Evolutionary conservation across 352 stramenopile genomes (phyloP), one percentile per base, ranked within the genome.

Genomic region (Thalassiosira gravida): DNA sequence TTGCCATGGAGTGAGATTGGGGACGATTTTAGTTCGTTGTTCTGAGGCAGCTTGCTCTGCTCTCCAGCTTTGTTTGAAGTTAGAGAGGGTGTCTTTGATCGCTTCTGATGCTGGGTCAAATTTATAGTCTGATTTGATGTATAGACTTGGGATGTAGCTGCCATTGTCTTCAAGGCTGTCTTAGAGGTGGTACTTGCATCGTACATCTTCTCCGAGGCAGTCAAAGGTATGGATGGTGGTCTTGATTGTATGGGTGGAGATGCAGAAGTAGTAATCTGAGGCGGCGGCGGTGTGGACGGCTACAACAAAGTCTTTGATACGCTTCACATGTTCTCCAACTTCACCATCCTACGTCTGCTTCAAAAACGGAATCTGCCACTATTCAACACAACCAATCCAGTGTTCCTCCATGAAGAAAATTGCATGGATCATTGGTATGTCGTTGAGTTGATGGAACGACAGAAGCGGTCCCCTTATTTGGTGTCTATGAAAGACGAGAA

Each of bases 381-480:
- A n/a, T n/a, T n/a, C n/a, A n/a, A n/a, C n/a, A n/a, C n/a, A n/a
- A n/a, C n/a, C n/a, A n/a, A n/a, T n/a, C n/a, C 66, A 11, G 66
- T 27, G 5, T 67, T 74, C 18, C 39, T 74, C 11, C 53, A 71
- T 20, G 27, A n/a, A 6, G 20, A 56, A 39, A 37, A 11, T 2
- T 74, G 66, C 18, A n/a, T 29, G 27, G 24, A 66, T 14, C 66
- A 74, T 67, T 22, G 52, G 1, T 74, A 74, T 50, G 32, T 74
- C 2, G 27, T 44, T n/a, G 66, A 74, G 22, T 18, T 30, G 6
- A 47, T 67, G 7, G 7, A 55, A 18, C 11, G 58, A 55, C 29
- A 20, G 29, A 67, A 53, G 13, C n/a, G 20, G 6, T 13, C 57
- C 6, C 16, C n/a, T 22, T 67, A 20, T 11, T 22, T 55, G 20